Evolutionary conservation across 1,139 yeast species (phyloP), one percentile per base, ranked within the genome.

Genomic region (Suhomyces bolitotheri): DNA sequence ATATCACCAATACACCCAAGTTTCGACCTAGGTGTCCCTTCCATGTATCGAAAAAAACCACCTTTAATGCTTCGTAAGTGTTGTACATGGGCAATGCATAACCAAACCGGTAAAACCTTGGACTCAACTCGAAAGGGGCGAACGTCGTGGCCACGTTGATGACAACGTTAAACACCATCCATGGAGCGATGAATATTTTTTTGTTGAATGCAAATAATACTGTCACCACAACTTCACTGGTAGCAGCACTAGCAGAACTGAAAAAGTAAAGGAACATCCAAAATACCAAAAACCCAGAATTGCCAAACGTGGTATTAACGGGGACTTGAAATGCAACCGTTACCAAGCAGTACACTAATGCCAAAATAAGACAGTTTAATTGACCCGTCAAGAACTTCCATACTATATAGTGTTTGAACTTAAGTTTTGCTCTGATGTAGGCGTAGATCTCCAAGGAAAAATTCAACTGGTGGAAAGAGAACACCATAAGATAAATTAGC

Each of bases 51-150:
- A 79, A 72, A 39, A 82, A 66, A 11, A 82, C 66, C 3, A 81
- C 82, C 50, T 75, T 73, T 46, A 67, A 66, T 14, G 78, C 66
- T 40, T 76, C 80, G 33, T 69, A 72, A 0, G 79, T 73, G 46
- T 81, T 80, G 51, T 73, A 76, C 48, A 82, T 69, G 1, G 90
- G 90, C 61, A 80, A 60, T 19, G 76, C 81, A 50, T 80, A 80
- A 7, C 89, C 88, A 54, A 73, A 79, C 31, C 78, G 59, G 56
- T 72, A 83, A 44, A 82, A 78, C 14, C 55, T 50, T 3, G 78
- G 77, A 25, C 65, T 56, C 31, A 82, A 56, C 2, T 65, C 79
- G 48, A 81, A 53, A 2, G 89, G 81, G 22, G 76, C 70, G 52
- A 81, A 79, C 0, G 85, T 72, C 5, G 84, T 77, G 0, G 87